Conservation (phyloP, 768 basidiomycete genomes). For the Leccinum fibrillosum region DNA sequence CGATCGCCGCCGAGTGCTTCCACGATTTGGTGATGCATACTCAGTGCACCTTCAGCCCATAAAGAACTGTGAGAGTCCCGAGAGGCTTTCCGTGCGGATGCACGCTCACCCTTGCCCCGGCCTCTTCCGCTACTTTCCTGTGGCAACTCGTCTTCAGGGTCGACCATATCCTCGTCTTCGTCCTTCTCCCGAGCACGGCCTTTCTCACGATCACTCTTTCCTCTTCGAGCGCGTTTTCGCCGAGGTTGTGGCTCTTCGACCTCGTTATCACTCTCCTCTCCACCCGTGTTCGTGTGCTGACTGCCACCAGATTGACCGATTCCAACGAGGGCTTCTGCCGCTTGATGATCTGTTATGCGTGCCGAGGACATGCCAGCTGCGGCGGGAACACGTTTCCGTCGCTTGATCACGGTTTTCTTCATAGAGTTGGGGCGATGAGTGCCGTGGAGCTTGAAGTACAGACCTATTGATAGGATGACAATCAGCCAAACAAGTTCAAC, state of each 20-base stretch:
- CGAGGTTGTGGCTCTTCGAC: conserved; percentile 47
- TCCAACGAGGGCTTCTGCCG: conserved; percentile 84
- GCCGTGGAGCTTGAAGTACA: conserved; percentile 98
- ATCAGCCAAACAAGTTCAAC: conserved; percentile 11
- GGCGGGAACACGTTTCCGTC: conserved; percentile 95
- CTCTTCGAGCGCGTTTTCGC: conserved; percentile 53
- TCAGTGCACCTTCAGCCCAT: conserved; percentile 34
- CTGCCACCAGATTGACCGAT: conserved; percentile 56
- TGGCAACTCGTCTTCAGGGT: conserved; percentile 33
- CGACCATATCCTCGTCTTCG: conserved; percentile 51
- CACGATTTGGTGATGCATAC: conserved; percentile 34
- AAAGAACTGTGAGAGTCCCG: conserved; percentile 33
- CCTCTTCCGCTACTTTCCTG: conserved; percentile 29
- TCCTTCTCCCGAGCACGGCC: conserved; percentile 37
- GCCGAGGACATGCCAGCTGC: conserved; percentile 48
- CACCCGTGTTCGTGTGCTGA: conserved; percentile 33
- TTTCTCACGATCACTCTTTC: conserved; percentile 35
- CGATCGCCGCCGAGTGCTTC: conserved; percentile 35
- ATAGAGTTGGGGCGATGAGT: conserved; percentile 96
- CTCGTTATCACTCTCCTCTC: conserved; percentile 42
- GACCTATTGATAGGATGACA: conserved; percentile 48
- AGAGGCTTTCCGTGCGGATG: conserved; percentile 34
- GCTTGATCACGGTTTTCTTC: conserved; percentile 99
- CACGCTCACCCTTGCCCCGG: conserved; percentile 38
- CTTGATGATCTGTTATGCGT: conserved; percentile 79